A percentile compares a stretch with the other conserved stretches of the same genome.
These are phyloP conservation scores for Wallacemonas collosoma DNA, from an alignment of 208 protist genomes.

Conservation along the genomic window DNA sequence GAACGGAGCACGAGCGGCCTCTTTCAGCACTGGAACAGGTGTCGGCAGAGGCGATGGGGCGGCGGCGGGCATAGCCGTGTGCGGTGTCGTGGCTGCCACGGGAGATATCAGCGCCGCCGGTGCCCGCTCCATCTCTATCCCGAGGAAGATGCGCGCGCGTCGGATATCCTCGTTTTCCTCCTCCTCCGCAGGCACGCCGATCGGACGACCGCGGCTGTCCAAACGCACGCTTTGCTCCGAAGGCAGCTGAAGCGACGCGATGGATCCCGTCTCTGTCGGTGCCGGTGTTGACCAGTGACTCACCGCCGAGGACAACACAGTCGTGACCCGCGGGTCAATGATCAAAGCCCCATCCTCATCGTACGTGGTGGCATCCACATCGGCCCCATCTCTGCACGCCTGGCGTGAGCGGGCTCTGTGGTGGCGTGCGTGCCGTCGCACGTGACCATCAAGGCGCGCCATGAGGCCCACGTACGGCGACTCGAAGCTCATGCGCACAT, in stretches of 20 bases:
- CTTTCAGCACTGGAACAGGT: neutral
- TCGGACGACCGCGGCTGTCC: constrained; percentile 1
- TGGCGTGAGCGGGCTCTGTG: neutral
- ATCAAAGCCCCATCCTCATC: neutral
- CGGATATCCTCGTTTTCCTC: constrained; percentile 13
- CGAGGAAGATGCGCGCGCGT: constrained; percentile 3
- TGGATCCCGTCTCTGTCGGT: neutral
- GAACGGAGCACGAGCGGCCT: neutral
- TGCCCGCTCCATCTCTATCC: neutral
- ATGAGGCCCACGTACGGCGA: constrained; percentile 9
- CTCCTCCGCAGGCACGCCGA: neutral
- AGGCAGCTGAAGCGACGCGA: neutral
- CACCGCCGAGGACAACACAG: constrained; percentile 1
- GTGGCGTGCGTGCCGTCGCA: neutral
- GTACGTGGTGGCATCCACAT: neutral
- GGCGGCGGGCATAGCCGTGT: too few relatives aligned
- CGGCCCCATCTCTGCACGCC: neutral
- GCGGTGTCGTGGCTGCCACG: neutral
- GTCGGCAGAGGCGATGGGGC: too few relatives aligned
- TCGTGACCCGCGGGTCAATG: neutral
- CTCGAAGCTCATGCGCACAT: constrained; percentile 28
- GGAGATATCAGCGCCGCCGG: too few relatives aligned
- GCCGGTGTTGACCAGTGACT: constrained; percentile 1
- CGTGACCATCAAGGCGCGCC: neutral
- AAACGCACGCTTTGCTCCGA: neutral